Base-by-base conservation (phyloP, 2,329 filamentous ascomycete species). In the Aschersonia sp. region DNA sequence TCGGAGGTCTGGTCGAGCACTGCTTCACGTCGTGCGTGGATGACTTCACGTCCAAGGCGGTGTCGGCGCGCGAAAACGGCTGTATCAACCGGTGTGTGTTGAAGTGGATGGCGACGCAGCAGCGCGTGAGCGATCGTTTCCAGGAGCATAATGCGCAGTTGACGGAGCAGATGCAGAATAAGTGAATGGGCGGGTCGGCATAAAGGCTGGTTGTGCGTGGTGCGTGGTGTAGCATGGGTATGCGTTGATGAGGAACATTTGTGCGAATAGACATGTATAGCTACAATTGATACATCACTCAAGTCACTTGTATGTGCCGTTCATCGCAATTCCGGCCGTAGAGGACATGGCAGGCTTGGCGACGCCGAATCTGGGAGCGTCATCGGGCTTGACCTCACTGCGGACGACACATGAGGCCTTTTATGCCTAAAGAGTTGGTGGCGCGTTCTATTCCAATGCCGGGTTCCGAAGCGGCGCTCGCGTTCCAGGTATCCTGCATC, bases 1-100 rank as follows among this genome's bases (percentile, higher is more conserved):
- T 64, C 48, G 61, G 61, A 48, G 59, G 61, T 49, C 58, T 63
- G 38, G 84, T 89, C 59, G 83, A 88, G 66, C 78, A 83, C 70
- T 98, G 92, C 80, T 98, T 98, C 77, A 83, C 87, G 65, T 84
- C 92, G 69, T 98, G 92, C 75, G 80, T 98, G 70, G 91, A 89
- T 69, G 89, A 97, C 75, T 98, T 98, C 78, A 94, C 89, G 61
- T 94, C 89, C 71, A 97, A 97, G 73, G 86, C 88, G 45, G 80
- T 98, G 55, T 84, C 85, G 53, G 78, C 82, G 56, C 84, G 87
- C 64, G 92, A 98, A 72, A 85, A 85, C 61, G 84, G 85, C 65
- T 98, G 92, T 72, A 82, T 97, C 60, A 82, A 87, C 71, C 85
- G 89, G 60, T 98, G 92, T 69, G 89, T 97, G 52, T 85, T 92